Conservation (phyloP, 2,329 filamentous ascomycete species). For the Pseudogymnoascus sp. region DNA sequence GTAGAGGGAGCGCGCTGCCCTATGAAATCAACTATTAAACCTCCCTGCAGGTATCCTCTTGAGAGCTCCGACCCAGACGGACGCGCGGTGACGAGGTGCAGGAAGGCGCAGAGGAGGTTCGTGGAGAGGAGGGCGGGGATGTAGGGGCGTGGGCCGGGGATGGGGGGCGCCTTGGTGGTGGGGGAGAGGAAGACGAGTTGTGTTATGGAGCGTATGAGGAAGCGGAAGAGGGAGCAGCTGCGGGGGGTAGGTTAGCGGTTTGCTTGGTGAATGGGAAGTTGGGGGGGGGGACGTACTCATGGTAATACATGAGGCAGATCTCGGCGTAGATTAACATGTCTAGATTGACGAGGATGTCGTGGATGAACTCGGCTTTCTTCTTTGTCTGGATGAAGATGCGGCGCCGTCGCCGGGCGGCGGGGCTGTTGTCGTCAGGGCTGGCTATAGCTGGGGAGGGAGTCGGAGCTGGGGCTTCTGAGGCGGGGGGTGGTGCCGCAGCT, state of each 20-base stretch:
- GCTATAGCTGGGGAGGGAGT: background rate
- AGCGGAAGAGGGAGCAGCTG: conserved; percentile 59
- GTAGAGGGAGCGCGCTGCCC: conserved; percentile 56
- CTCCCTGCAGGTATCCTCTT: conserved; percentile 58
- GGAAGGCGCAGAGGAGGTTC: conserved; percentile 51
- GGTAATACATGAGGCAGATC: conserved; percentile 58
- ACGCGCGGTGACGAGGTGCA: conserved; percentile 48
- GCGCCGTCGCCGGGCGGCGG: background rate
- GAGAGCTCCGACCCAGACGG: conserved; percentile 51
- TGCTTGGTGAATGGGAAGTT: background rate
- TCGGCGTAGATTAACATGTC: conserved; percentile 58
- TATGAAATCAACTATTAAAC: conserved; percentile 59
- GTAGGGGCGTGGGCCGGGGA: conserved; percentile 46
- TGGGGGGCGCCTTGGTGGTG: conserved; percentile 40
- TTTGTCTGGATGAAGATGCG: conserved; percentile 32
- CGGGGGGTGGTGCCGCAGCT: conserved; percentile 5
- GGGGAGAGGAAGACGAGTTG: conserved; percentile 59
- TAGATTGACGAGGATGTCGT: conserved; percentile 50
- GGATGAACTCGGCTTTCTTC: conserved; percentile 48
- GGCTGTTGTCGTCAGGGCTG: background rate
- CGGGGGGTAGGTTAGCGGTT: background rate
- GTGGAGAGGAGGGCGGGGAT: conserved; percentile 50
- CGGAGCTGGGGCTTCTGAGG: background rate
- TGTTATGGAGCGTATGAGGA: conserved; percentile 48
- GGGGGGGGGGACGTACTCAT: conserved; percentile 47